Conservation (phyloP, 192 early-diverging fungal species). For the Linnemannia schmuckeri region DNA sequence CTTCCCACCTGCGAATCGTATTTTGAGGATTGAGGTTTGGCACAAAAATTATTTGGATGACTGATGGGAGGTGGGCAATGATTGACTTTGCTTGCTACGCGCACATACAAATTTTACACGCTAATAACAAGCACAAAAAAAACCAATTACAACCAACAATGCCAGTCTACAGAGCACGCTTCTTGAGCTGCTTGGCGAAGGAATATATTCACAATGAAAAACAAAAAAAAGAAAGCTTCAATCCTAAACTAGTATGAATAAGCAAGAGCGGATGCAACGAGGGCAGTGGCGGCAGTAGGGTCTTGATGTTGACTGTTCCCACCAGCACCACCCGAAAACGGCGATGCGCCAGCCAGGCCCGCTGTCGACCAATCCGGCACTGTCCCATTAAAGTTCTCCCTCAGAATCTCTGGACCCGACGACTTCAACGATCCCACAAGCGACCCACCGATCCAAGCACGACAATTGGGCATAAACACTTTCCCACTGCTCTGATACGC, state of each 20-base stretch:
- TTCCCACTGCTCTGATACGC: conserved; percentile 60
- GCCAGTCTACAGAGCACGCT: not conserved
- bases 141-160: not conserved
- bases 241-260: conserved; percentile 18
- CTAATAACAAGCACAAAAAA: not conserved
- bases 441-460: conserved; percentile 88
- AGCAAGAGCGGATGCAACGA: conserved; percentile 41
- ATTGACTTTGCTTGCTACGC: too few relatives aligned
- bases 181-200: not conserved
- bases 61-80: too few relatives aligned
- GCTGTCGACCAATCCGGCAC: conserved; percentile 76
- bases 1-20: too few relatives aligned
- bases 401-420: conserved; percentile 73
- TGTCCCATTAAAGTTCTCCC: conserved; percentile 74
- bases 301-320: not conserved
- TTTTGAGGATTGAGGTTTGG: not conserved
- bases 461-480: conserved; percentile 77
- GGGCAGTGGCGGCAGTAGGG: conserved; percentile 9
- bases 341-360: not conserved
- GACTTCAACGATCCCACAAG: conserved; percentile 82
- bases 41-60: not conserved
- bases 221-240: not conserved
- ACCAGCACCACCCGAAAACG: not conserved
- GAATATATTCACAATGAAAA: not conserved
- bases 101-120: too few relatives aligned